A percentile compares a stretch with the other conserved stretches of the same genome.
Conservation (phyloP, 257 asterid genomes). For the Ballota nigra region DNA sequence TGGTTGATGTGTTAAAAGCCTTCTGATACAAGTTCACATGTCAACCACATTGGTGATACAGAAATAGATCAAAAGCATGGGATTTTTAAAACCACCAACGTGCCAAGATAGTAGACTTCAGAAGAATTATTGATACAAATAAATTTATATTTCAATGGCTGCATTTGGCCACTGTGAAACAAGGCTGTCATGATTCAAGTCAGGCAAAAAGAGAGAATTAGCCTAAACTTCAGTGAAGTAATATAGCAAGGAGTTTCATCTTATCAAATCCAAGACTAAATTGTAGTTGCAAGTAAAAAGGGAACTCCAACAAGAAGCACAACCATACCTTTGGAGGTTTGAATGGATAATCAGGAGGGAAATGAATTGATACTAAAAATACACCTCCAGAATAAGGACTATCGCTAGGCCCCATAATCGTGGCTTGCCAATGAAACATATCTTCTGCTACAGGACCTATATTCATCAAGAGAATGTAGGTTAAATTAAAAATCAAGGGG, state of each 20-base stretch:
- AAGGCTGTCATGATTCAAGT: neutral
- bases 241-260: neutral
- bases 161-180: neutral
- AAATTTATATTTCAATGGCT: neutral
- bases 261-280: neutral
- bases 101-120: neutral
- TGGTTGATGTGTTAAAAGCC: neutral
- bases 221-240: neutral
- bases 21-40: neutral
- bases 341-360: constrained; percentile 56
- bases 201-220: neutral
- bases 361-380: constrained; percentile 51
- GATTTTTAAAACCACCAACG: neutral
- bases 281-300: neutral
- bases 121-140: neutral
- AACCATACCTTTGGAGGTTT: constrained; percentile 54
- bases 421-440: constrained; percentile 59
- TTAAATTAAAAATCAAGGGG: neutral
- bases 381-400: constrained; percentile 58
- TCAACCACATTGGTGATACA: neutral
- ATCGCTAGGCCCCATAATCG: constrained; percentile 53
- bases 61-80: neutral
- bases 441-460: constrained; percentile 57
- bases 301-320: neutral
- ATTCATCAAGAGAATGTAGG: neutral